These are phyloP conservation scores for Calonectria crousiana DNA, from an alignment of 2,329 filamentous ascomycete genomes.

Conservation along the genomic window DNA sequence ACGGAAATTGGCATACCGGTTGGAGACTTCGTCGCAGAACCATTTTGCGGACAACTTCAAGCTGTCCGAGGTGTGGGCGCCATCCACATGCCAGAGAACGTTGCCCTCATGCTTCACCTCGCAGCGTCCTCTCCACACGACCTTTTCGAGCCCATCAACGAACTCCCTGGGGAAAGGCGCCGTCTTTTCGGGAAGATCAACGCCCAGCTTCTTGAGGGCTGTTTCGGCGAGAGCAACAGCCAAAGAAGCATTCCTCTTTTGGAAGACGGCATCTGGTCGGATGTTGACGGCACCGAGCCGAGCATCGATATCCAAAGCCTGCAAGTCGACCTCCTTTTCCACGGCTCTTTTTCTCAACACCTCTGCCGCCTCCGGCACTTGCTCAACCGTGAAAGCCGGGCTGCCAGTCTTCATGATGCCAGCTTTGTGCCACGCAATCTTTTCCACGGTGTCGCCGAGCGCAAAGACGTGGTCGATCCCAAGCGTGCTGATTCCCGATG, in stretches of 20 bases:
- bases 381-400: constrained; percentile 69
- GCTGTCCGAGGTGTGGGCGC: constrained; percentile 93
- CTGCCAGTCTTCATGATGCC: constrained; percentile 75
- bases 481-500: constrained; percentile 72
- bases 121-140: constrained; percentile 85
- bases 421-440: constrained; percentile 81
- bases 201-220: constrained; percentile 59
- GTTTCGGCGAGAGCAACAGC: constrained; percentile 65
- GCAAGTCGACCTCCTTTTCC: constrained; percentile 63
- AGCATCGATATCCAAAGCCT: constrained; percentile 59
- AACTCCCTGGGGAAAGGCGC: constrained; percentile 72
- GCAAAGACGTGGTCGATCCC: constrained; percentile 77
- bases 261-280: constrained; percentile 66
- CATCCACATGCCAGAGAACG: constrained; percentile 89
- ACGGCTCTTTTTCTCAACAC: constrained; percentile 64
- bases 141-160: constrained; percentile 77
- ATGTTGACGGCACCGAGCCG: constrained; percentile 61
- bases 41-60: constrained; percentile 84
- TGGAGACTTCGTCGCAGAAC: constrained; percentile 73
- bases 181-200: constrained; percentile 40
- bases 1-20: constrained; percentile 41
- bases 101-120: constrained; percentile 66
- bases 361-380: constrained; percentile 58
- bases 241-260: constrained; percentile 69
- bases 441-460: constrained; percentile 71